phyloP scores from a whole-genome alignment of 1,284 basidiomycete species.

The Termitomyces sp. region DNA sequence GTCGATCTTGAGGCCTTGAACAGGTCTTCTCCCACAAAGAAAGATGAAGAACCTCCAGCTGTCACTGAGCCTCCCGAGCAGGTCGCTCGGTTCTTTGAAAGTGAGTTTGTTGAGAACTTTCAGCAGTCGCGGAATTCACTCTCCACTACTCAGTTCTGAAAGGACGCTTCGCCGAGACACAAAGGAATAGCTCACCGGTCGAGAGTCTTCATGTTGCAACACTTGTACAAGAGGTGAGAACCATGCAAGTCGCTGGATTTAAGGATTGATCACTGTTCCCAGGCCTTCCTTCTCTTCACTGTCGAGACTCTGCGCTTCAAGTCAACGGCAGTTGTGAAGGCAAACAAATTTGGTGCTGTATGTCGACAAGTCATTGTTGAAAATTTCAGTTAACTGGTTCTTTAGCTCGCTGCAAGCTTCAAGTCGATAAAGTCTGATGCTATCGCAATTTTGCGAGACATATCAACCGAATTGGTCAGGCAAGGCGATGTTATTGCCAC shows the following conservation, averaged over 20 bases:
- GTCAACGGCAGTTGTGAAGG: conserved; percentile 58
- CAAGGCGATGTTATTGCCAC: conserved; percentile 47
- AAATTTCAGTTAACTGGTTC: conserved; percentile 3
- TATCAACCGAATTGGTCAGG: conserved; percentile 48
- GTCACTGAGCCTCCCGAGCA: conserved; percentile 55
- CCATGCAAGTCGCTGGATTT: neutral
- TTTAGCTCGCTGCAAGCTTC: conserved; percentile 58
- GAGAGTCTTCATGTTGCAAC: conserved; percentile 66
- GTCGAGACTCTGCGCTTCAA: conserved; percentile 70
- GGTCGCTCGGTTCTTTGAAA: conserved; percentile 57
- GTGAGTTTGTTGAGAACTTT: conserved; percentile 27
- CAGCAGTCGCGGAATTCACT: conserved; percentile 2
- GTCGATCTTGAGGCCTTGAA: conserved; percentile 46
- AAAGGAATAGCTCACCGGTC: conserved; percentile 35
- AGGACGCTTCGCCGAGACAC: conserved; percentile 42
- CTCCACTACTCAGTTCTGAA: conserved; percentile 43
- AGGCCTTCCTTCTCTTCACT: conserved; percentile 66
- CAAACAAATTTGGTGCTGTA: conserved; percentile 66
- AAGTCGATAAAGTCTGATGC: conserved; percentile 57
- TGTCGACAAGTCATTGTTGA: conserved; percentile 20
- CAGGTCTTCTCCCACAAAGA: conserved; percentile 52
- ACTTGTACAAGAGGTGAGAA: conserved; percentile 64
- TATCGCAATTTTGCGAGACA: conserved; percentile 46
- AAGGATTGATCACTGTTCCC: neutral
- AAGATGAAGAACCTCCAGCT: conserved; percentile 61